A percentile compares a stretch with the other conserved stretches of the same genome.
Evolutionary conservation across 352 stramenopile genomes (phyloP).

Genomic region (Globisporangium emineosum): DNA sequence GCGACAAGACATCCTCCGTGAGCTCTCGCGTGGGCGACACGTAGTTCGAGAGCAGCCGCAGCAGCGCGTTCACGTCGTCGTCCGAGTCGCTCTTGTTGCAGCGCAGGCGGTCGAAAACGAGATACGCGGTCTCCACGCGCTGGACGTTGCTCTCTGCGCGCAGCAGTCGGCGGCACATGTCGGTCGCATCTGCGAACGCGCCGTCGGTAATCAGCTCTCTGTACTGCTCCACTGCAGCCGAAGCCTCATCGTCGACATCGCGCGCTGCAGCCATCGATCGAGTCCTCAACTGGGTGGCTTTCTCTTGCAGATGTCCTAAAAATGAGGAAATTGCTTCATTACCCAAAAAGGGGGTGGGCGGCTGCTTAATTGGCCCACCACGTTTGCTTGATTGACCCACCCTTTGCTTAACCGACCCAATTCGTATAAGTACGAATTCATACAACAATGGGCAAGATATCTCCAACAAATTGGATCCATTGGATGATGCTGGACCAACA

Average conservation of each 20-base stretch:
- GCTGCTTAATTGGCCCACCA: too few species aligned
- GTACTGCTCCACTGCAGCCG: slow-evolving; percentile 29
- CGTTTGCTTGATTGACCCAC: too few species aligned
- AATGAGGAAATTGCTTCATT: too few species aligned
- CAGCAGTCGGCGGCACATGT: slow-evolving; percentile 54
- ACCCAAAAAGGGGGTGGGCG: too few species aligned
- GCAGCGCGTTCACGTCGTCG: slow-evolving; percentile 68
- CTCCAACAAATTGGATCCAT: too few species aligned
- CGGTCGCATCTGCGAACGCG: slow-evolving; percentile 32
- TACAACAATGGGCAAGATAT: too few species aligned
- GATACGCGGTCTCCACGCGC: slow-evolving; percentile 40
- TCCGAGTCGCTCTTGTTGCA: slow-evolving; percentile 40
- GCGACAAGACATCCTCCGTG: slow-evolving; percentile 66
- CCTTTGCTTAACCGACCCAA: too few species aligned
- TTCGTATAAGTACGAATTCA: too few species aligned
- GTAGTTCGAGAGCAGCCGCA: slow-evolving; percentile 75
- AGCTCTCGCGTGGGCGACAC: slow-evolving; percentile 64
- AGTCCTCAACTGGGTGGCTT: too few species aligned
- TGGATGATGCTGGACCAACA: too few species aligned
- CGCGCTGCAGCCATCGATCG: neutral
- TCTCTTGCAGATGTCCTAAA: too few species aligned
- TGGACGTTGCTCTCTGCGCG: slow-evolving; percentile 40
- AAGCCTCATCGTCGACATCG: neutral
- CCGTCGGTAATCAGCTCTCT: slow-evolving; percentile 51
- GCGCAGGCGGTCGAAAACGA: slow-evolving; percentile 74